Conservation (phyloP, 371 early-diverging fungal species). For the Encephalitozoon intestinalis region DNA sequence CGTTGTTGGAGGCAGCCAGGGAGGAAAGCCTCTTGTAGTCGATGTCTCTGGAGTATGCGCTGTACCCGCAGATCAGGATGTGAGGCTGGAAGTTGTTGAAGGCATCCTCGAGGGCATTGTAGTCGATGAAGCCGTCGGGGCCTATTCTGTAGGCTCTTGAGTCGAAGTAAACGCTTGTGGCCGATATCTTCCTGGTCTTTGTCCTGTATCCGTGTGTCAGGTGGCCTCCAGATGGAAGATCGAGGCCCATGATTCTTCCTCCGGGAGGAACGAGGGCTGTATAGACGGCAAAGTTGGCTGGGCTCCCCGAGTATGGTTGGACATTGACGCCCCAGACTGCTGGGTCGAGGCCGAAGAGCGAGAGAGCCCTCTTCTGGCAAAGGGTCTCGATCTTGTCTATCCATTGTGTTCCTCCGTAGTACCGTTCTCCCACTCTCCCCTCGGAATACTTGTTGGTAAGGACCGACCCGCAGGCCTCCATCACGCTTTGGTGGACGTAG, state of each 20-base stretch:
- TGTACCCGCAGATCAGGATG: conserved; percentile 90
- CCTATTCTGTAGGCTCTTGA: conserved; percentile 86
- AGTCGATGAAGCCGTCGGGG: conserved; percentile 79
- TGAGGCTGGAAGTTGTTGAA: conserved; percentile 84
- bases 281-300: conserved; percentile 92
- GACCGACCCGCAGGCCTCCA: conserved; percentile 86
- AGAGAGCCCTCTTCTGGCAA: conserved; percentile 76
- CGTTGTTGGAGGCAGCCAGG: conserved; percentile 62
- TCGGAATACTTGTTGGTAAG: conserved; percentile 99
- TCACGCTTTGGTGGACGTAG: conserved; percentile 86
- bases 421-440: conserved; percentile 72
- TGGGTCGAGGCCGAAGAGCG: conserved; percentile 75
- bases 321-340: conserved; percentile 95
- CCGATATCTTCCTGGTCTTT: conserved; percentile 86
- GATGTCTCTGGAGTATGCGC: conserved; percentile 84
- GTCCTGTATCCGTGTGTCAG: conserved; percentile 97
- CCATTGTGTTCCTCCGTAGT: conserved; percentile 96
- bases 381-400: conserved; percentile 86
- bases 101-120: conserved; percentile 73
- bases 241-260: conserved; percentile 95
- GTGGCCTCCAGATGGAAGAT: conserved; percentile 95
- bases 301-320: conserved; percentile 81
- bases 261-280: conserved; percentile 84
- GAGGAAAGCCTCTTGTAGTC: conserved; percentile 67
- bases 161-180: conserved; percentile 87